These are phyloP conservation scores for Pythium chondricola DNA, from an alignment of 352 stramenopile genomes.

Conservation along the genomic window DNA sequence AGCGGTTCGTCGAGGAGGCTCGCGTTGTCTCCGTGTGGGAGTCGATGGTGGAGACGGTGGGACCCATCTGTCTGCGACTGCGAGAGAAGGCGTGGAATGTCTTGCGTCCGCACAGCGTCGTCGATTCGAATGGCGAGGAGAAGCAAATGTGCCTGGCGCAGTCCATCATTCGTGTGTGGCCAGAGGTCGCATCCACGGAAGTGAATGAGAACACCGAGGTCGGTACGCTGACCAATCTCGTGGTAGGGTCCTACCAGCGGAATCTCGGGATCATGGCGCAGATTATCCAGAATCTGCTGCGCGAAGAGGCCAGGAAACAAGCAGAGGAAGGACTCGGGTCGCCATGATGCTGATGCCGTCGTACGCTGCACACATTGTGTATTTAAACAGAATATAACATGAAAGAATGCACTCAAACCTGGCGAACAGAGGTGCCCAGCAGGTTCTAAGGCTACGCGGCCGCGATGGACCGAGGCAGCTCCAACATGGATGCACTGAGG, in stretches of 20 bases:
- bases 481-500: slow-evolving; percentile 1
- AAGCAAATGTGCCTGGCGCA: slow-evolving; percentile 10
- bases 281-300: slow-evolving; percentile 31
- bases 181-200: slow-evolving; percentile 9
- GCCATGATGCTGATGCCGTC: too few relatives aligned
- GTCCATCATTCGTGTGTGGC: slow-evolving; percentile 14
- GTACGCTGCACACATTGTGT: not conserved
- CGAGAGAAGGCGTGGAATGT: slow-evolving; percentile 20
- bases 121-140: not conserved
- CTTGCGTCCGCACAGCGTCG: not conserved
- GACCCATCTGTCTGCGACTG: slow-evolving; percentile 7
- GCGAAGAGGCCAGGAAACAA: slow-evolving; percentile 7
- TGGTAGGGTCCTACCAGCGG: slow-evolving; percentile 39
- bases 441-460: too few relatives aligned
- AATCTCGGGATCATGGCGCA: slow-evolving; percentile 37
- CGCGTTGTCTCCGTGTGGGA: slow-evolving; percentile 20
- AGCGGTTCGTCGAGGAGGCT: slow-evolving; percentile 15
- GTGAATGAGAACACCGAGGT: slow-evolving; percentile 19
- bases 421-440: too few relatives aligned
- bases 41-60: slow-evolving; percentile 12
- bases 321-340: not conserved
- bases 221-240: slow-evolving; percentile 36
- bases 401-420: too few relatives aligned
- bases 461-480: not conserved
- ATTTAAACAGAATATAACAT: not conserved